phyloP scores from a whole-genome alignment of 352 stramenopile genomes.

The Thalassiosira allenii region DNA sequence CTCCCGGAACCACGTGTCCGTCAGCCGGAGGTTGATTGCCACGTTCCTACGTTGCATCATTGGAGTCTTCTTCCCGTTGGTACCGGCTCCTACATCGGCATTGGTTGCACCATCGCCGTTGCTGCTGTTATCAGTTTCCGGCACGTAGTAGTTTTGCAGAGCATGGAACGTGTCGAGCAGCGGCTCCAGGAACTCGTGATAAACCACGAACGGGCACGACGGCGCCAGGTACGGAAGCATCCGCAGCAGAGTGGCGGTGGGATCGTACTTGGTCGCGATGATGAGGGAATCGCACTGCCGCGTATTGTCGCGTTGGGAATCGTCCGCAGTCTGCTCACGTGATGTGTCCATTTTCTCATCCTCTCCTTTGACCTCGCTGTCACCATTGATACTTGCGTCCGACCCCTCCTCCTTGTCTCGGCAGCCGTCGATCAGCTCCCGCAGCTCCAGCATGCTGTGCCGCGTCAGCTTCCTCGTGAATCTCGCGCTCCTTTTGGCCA shows the following conservation, averaged over 20 bases:
- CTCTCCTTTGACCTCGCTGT: neutral
- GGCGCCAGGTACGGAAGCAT: conserved; percentile 91
- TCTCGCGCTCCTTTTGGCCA: conserved; percentile 72
- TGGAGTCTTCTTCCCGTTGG: no score
- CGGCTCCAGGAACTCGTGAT: conserved; percentile 93
- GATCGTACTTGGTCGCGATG: conserved; percentile 92
- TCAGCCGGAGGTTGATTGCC: conserved; percentile 93
- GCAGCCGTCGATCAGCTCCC: conserved; percentile 82
- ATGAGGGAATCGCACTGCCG: conserved; percentile 86
- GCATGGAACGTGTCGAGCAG: conserved; percentile 90
- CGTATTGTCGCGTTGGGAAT: neutral
- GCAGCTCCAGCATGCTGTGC: conserved; percentile 84
- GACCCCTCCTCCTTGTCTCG: conserved; percentile 26
- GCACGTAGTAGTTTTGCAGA: conserved; percentile 85
- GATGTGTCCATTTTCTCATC: no score
- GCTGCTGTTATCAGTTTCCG: no score
- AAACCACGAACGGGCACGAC: conserved; percentile 95
- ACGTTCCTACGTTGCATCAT: conserved; percentile 74
- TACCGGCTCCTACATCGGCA: no score
- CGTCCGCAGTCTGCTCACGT: no score
- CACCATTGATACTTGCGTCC: neutral
- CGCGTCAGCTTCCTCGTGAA: conserved; percentile 88
- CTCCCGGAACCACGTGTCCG: conserved; percentile 95
- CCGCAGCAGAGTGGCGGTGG: conserved; percentile 88
- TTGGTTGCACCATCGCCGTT: neutral